These are phyloP conservation scores for Acer negundo DNA, from an alignment of 345 rosid genomes.

Conservation along the genomic window DNA sequence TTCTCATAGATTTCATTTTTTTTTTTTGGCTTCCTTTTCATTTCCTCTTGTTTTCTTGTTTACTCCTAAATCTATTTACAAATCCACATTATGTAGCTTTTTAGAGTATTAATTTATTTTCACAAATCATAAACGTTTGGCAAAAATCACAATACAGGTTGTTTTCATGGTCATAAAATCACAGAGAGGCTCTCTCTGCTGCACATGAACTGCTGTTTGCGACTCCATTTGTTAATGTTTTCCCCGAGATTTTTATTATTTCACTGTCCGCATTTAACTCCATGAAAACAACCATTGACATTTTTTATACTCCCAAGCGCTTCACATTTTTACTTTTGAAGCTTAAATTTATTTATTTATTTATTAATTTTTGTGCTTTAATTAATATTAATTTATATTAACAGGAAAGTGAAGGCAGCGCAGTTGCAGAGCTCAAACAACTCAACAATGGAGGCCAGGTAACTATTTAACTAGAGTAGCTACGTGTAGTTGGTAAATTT, in stretches of 20 bases:
- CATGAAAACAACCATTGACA: neutral
- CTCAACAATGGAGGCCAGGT: constrained; percentile 74
- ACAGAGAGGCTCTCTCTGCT: neutral
- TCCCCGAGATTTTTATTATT: neutral
- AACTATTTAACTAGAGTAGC: constrained; percentile 3
- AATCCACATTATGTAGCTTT: neutral
- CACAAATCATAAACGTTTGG: neutral
- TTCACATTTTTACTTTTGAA: neutral
- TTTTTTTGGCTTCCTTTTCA: neutral
- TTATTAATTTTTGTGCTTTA: neutral
- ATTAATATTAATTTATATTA: neutral
- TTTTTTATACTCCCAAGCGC: neutral
- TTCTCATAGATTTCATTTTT: neutral
- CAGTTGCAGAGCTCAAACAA: constrained; percentile 54
- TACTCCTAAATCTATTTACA: neutral
- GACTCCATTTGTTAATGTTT: constrained; percentile 21
- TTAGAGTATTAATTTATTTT: too few species aligned
- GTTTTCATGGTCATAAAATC: neutral
- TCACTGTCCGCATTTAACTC: constrained; percentile 11
- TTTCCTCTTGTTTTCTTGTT: neutral
- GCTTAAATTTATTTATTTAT: neutral
- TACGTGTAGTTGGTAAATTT: neutral
- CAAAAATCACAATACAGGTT: neutral
- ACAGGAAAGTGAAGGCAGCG: constrained; percentile 57
- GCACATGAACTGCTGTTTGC: constrained; percentile 1